Evolutionary conservation across 768 basidiomycete genomes (phyloP), one percentile per base, ranked within the genome.

Genomic region (Mycena polygramma): DNA sequence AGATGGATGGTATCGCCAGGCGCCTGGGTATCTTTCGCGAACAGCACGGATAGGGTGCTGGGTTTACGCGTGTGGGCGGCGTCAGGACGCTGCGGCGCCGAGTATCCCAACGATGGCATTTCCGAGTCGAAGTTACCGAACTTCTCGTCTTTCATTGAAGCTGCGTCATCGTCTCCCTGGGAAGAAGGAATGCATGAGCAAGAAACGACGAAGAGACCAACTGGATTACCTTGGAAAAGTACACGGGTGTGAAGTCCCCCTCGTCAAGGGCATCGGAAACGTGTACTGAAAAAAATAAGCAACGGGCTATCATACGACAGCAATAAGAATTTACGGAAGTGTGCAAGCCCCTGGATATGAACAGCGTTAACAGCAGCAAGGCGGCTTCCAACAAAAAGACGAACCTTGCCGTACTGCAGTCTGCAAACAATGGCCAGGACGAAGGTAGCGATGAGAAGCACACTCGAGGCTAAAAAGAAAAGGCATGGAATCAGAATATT

Each of bases 381-480:
- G 36, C 6, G 62, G 22, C 2, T 2, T n/a, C 49, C n/a, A 17
- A 11, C 7, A 35, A 4, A n/a, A 51, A 9, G 57, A 60, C 69
- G 17, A 41, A 70, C 69, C 73, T 83, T 86, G 13, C 86, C 88
- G 73, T 89, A 90, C 71, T 89, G 84, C 36, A 84, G 66, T 60
- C 87, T 81, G 76, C 88, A 89, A n/a, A 85, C 54, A 52, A 88
- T 53, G 9, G 84, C 87, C 13, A 89, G 70, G 37, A 80, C 67
- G n/a, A 82, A 79, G 6, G 86, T 85, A 9, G 78, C 70, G 10
- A 87, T 74, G 39, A 84, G 76, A 19, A 88, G 75, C 30, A 83
- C 57, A 69, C 84, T 86, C 0, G 86, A 76, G 7, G 83, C 72
- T 73, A 20, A 4, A 51, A 39, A 48, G 20, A 7, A 37, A 13